Evolutionary conservation across 2,329 filamentous ascomycete genomes (phyloP), one percentile per base, ranked within the genome.

Genomic region (Verticillium isaacii): DNA sequence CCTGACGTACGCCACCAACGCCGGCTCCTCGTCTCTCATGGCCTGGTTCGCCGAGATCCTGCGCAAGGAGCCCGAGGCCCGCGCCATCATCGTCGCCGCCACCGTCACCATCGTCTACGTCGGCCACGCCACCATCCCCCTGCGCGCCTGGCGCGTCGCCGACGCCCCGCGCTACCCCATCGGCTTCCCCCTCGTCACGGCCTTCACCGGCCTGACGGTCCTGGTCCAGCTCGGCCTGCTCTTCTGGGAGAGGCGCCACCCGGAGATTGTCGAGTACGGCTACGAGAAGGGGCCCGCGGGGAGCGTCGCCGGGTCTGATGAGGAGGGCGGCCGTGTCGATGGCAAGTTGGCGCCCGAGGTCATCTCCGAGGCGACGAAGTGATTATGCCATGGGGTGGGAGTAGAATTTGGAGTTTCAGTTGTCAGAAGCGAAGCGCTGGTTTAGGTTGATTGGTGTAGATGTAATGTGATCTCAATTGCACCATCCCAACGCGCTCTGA

Each of bases 71-170:
- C 74, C 74, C 1, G 74, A 76, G 60, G 74, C 73, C 4, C 66
- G 74, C 11, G 70, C 74, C 1, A 72, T 76, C 25, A 66, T 75
- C 6, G 74, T 76, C 11, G 74, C 72, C 0, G 55, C 75, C 7
- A 74, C 74, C 0, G 72, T 77, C n/a, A 77, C 72, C 7, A 62
- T 77, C 3, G 74, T 77, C 1, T 77, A 77, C 34, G 64, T 75
- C 2, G 75, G 75, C 0, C 74, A 77, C 17, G 74, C 74, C 1
- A 77, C 75, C 0, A 75, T 76, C 3, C 75, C 75, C 0, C 67
- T 77, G 32, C 68, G 75, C 0, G 73, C 72, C 0, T 77, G 73
- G 59, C 69, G 71, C 23, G 73, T 74, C 0, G 66, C 68, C 0
- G 74, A 77, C 54, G 69, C 74, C 1, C 74, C 75, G 0, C 63